These are phyloP conservation scores for Diaporthe ampelina DNA, from an alignment of 2,329 filamentous ascomycete species.

Conservation along the genomic window DNA sequence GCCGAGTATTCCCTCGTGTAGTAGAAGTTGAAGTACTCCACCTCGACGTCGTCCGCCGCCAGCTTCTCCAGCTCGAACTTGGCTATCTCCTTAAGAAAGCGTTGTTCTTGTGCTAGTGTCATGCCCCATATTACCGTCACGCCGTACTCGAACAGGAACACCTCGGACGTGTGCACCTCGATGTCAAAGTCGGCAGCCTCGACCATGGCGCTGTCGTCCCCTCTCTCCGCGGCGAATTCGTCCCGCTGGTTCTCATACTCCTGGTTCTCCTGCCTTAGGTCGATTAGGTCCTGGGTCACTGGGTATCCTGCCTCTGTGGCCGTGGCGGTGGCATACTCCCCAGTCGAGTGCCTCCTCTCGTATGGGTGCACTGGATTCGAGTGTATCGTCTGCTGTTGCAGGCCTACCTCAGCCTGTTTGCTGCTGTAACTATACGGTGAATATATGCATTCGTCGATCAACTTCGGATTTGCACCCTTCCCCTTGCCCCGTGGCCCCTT, in stretches of 20 bases:
- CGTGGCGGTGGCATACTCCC: constrained; percentile 57
- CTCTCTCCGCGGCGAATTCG: constrained; percentile 43
- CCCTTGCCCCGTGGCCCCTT: constrained; percentile 82
- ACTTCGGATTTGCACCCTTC: constrained; percentile 86
- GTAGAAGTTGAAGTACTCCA: constrained; percentile 99
- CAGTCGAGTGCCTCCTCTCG: constrained; percentile 82
- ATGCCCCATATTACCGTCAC: constrained; percentile 99
- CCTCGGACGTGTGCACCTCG: constrained; percentile 89
- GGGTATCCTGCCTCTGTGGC: constrained; percentile 57
- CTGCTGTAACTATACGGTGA: constrained; percentile 87
- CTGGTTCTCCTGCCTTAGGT: constrained; percentile 63
- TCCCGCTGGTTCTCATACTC: constrained; percentile 53
- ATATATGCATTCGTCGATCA: constrained; percentile 98
- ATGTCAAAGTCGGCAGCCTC: constrained; percentile 82
- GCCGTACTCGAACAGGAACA: constrained; percentile 97
- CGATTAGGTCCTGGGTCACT: constrained; percentile 74
- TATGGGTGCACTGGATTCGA: constrained; percentile 59
- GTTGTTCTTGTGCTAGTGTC: constrained; percentile 88
- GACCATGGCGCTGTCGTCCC: constrained; percentile 52
- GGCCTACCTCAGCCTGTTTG: constrained; percentile 52
- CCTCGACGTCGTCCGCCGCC: constrained; percentile 88
- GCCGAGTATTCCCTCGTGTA: constrained; percentile 98
- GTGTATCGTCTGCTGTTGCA: constrained; percentile 49
- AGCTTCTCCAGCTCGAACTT: constrained; percentile 96
- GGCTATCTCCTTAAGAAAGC: constrained; percentile 92